Base-by-base conservation (phyloP, 73 alveolate genomes). In the Paramecium octaurelia region DNA sequence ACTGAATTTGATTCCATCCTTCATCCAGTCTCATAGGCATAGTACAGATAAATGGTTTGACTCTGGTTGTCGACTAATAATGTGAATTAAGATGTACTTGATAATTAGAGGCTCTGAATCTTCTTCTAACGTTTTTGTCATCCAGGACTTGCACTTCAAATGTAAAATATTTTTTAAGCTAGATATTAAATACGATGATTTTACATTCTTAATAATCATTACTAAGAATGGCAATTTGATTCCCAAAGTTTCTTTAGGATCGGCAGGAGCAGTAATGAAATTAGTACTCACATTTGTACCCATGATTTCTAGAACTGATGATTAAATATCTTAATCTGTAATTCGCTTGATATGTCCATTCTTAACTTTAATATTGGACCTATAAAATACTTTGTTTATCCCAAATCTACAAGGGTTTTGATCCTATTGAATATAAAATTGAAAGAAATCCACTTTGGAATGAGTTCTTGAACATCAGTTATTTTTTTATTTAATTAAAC, bases 231-330 rank as follows among this genome's bases (percentile, higher is more conserved):
- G 99, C 70, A 97, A 95, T 96, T 98, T 98, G 86, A 98, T 98
- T 18, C 99, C 99, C 21, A 98, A 95, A 12, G 99, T 97, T 95
- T 97, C 97, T 89, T 98, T 98, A 88, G 99, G 97, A 64, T 96
- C 98, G n/a, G 99, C 95, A 44, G 99, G 99, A 93, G 99, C 97
- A 38, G 98, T 95, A 88, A 98, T 94, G 95, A 94, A 98, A 88
- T 97, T 97, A 23, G 99, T 98, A n/a, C 98, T 94, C 31, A 98
- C 99, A 94, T 98, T 97, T 58, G 99, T 97, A 23, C 99, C 99
- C 98, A 98, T 97, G 43, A 98, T 97, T 93, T 98, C 99, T 27
- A 98, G 95, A 38, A 97, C 99, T 9, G 99, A 96, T 35, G 98
- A 92, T 93, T 97, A 97, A 95, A 98, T 98, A 86, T 98, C 99